Evolutionary conservation across 2,329 filamentous ascomycete species (phyloP).

Genomic region (Nothopassalora personata): DNA sequence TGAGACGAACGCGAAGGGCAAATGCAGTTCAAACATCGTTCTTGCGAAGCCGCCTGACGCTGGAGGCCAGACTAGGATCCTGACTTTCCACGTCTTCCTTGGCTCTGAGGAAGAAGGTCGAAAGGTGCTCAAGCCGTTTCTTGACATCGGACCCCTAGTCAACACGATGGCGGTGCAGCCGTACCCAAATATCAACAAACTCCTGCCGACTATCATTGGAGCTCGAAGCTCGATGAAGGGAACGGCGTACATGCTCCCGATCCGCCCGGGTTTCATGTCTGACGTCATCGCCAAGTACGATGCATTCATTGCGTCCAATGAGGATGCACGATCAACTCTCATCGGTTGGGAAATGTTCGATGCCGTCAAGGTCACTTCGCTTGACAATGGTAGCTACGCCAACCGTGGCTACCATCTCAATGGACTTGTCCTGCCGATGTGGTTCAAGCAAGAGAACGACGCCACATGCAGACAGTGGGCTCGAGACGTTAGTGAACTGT

Average conservation of each 20-base stretch:
- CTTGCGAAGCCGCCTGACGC: slow-evolving; percentile 23
- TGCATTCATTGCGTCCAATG: slow-evolving; percentile 13
- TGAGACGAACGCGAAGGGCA: slow-evolving; percentile 17
- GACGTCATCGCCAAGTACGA: slow-evolving; percentile 20
- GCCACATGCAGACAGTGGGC: slow-evolving; percentile 25
- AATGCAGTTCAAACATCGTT: slow-evolving; percentile 15
- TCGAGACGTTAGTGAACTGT: slow-evolving; percentile 22
- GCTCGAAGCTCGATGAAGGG: slow-evolving; percentile 27
- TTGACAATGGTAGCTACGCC: slow-evolving; percentile 24
- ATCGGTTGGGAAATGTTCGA: slow-evolving; percentile 28
- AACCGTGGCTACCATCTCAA: slow-evolving; percentile 28
- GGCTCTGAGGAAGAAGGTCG: slow-evolving; percentile 20
- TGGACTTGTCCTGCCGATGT: slow-evolving; percentile 28
- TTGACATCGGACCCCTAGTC: slow-evolving; percentile 21
- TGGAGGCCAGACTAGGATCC: slow-evolving; percentile 21
- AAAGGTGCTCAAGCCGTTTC: slow-evolving; percentile 20
- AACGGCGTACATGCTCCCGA: slow-evolving; percentile 22
- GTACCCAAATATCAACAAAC: slow-evolving; percentile 23
- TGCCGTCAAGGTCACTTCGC: slow-evolving; percentile 18
- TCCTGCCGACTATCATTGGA: slow-evolving; percentile 18
- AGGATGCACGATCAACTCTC: slow-evolving; percentile 19
- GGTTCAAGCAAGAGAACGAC: slow-evolving; percentile 26
- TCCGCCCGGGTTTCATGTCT: slow-evolving; percentile 22
- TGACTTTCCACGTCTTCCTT: slow-evolving; percentile 16
- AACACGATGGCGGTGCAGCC: slow-evolving; percentile 20